phyloP scores from a whole-genome alignment of 2,329 filamentous ascomycete species.

The Aschersonia sp. region DNA sequence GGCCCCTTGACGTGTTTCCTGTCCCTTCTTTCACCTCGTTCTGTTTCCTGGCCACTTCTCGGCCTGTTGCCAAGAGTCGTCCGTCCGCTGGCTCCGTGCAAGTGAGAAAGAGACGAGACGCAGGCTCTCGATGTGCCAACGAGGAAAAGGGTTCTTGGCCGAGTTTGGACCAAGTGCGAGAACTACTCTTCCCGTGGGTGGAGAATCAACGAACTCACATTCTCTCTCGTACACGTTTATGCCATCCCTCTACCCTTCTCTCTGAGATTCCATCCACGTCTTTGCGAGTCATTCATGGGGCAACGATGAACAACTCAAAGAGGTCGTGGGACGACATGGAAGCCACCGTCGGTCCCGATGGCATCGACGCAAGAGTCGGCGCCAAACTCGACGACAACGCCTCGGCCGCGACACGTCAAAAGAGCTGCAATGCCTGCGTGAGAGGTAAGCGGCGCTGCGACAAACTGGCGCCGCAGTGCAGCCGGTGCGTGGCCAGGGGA shows the following conservation, averaged over 20 bases:
- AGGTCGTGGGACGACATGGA: slow-evolving; percentile 4
- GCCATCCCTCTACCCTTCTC: too few species aligned
- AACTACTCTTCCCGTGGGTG: background rate
- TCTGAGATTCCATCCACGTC: too few species aligned
- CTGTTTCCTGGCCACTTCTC: too few species aligned
- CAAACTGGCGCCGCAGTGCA: slow-evolving; percentile 26
- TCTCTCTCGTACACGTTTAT: too few species aligned
- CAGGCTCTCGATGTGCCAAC: too few species aligned
- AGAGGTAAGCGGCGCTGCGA: slow-evolving; percentile 32
- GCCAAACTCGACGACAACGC: slow-evolving; percentile 14
- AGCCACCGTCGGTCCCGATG: background rate
- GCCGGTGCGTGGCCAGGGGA: slow-evolving; percentile 25
- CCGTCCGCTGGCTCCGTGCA: too few species aligned
- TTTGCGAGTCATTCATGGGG: too few species aligned
- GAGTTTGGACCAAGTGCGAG: background rate
- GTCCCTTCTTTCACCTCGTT: too few species aligned
- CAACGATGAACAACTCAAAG: slow-evolving; percentile 1
- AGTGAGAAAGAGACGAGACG: too few species aligned
- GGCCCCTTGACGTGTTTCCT: too few species aligned
- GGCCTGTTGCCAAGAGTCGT: too few species aligned
- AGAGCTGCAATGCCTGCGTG: slow-evolving; percentile 34
- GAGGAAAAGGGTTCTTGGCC: background rate
- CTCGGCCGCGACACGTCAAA: slow-evolving; percentile 29
- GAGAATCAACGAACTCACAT: background rate
- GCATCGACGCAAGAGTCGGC: slow-evolving; percentile 1